phyloP scores from a whole-genome alignment of 2,329 filamentous ascomycete genomes.

The Teratosphaeria epicoccoides region DNA sequence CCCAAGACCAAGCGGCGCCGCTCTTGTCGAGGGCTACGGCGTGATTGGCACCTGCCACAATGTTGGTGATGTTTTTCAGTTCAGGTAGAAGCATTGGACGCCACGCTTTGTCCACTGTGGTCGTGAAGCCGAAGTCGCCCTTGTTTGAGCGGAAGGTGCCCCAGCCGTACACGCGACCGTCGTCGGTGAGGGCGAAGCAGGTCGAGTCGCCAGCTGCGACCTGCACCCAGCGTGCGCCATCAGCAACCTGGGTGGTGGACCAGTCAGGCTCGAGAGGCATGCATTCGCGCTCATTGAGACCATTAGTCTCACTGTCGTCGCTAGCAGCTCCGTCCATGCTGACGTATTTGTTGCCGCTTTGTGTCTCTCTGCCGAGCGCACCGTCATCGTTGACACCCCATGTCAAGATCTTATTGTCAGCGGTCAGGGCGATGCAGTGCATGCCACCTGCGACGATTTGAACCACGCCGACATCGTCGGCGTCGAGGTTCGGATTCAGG shows the following conservation, averaged over 20 bases:
- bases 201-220: conserved; percentile 63
- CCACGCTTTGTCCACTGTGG: conserved; percentile 40
- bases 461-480: conserved; percentile 54
- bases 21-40: conserved; percentile 57
- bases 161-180: conserved; percentile 71
- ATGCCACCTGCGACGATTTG: conserved; percentile 70
- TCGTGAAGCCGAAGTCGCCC: conserved; percentile 53
- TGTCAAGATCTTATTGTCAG: conserved; percentile 69
- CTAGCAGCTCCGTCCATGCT: conserved; percentile 45
- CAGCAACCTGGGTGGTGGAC: conserved; percentile 28
- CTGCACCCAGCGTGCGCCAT: conserved; percentile 53
- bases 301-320: conserved; percentile 44
- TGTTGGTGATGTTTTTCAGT: conserved; percentile 53
- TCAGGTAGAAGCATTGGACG: conserved; percentile 47
- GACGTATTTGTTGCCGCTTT: conserved; percentile 47
- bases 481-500: conserved; percentile 50
- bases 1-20: conserved; percentile 59
- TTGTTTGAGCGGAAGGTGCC: conserved; percentile 66
- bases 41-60: conserved; percentile 60
- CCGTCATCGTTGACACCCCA: conserved; percentile 85
- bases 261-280: conserved; percentile 42
- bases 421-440: conserved; percentile 66
- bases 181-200: conserved; percentile 63
- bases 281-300: conserved; percentile 59
- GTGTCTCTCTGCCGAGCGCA: conserved; percentile 64